Evolutionary conservation across 2,329 filamentous ascomycete genomes (phyloP).

Genomic region (Magnaporthiopsis rhizophila): DNA sequence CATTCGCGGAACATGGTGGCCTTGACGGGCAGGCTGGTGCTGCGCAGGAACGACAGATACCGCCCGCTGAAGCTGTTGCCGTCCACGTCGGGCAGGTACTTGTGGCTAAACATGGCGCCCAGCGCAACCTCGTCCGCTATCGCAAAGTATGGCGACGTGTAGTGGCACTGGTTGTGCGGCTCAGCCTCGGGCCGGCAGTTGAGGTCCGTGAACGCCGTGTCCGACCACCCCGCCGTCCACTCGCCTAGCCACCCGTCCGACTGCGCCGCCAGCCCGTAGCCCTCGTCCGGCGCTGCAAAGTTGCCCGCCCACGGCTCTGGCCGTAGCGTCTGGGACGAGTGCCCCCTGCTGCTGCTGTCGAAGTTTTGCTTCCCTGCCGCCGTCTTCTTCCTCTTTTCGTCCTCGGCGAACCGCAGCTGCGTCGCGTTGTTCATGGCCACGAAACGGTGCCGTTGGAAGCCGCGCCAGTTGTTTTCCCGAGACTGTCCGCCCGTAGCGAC

Average conservation of each 20-base stretch:
- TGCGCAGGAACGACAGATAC: slow-evolving; percentile 61
- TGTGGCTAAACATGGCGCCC: slow-evolving; percentile 49
- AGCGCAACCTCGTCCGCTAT: slow-evolving; percentile 32
- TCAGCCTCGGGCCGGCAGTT: slow-evolving; percentile 34
- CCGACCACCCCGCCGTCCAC: slow-evolving; percentile 41
- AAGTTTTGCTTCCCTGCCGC: slow-evolving; percentile 15
- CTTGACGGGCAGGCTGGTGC: slow-evolving; percentile 66
- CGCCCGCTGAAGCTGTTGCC: slow-evolving; percentile 65
- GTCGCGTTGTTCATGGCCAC: slow-evolving; percentile 65
- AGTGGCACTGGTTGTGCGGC: slow-evolving; percentile 31
- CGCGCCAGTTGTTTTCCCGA: slow-evolving; percentile 54
- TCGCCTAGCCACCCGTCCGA: slow-evolving; percentile 34
- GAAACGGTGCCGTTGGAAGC: slow-evolving; percentile 70
- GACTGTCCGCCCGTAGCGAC: slow-evolving; percentile 59
- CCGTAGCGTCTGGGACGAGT: neutral
- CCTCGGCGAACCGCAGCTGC: slow-evolving; percentile 41
- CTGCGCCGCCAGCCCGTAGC: slow-evolving; percentile 40
- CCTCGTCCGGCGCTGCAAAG: slow-evolving; percentile 41
- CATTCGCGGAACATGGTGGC: slow-evolving; percentile 72
- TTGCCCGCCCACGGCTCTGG: slow-evolving; percentile 24
- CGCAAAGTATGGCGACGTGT: slow-evolving; percentile 39
- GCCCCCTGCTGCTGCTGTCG: neutral
- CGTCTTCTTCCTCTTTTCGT: slow-evolving; percentile 14
- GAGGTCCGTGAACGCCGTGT: slow-evolving; percentile 47
- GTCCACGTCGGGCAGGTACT: slow-evolving; percentile 70